phyloP scores from a whole-genome alignment of 306 rosid species.

The Cicer bijugum region DNA sequence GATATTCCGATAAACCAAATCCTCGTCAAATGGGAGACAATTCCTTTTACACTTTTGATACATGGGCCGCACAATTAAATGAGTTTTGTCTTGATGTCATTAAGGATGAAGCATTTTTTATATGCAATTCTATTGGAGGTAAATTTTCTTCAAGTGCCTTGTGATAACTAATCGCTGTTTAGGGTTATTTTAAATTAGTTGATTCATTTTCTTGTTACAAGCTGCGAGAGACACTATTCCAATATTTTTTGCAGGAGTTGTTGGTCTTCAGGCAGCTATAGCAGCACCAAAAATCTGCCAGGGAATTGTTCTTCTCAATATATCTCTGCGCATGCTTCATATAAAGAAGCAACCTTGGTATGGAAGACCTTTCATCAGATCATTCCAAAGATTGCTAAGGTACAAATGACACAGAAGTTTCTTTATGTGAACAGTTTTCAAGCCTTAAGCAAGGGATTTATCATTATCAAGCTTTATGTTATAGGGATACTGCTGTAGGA shows the following conservation, averaged over 20 bases:
- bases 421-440: constrained; percentile 42
- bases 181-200: not conserved
- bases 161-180: not conserved
- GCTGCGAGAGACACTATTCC: not conserved
- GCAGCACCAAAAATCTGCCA: constrained; percentile 70
- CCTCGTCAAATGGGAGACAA: constrained; percentile 67
- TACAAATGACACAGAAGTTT: constrained; percentile 40
- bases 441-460: constrained; percentile 38
- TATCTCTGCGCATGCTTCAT: constrained; percentile 93
- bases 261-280: constrained; percentile 96
- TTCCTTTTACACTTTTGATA: constrained; percentile 81
- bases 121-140: constrained; percentile 99
- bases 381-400: constrained; percentile 90
- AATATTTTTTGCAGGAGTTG: constrained; percentile 61
- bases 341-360: constrained; percentile 95
- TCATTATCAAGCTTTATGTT: constrained; percentile 40
- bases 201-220: constrained; percentile 7
- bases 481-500: constrained; percentile 82
- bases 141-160: constrained; percentile 26
- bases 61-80: constrained; percentile 90
- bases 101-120: constrained; percentile 76
- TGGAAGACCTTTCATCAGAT: constrained; percentile 76
- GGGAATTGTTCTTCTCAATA: constrained; percentile 78
- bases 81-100: constrained; percentile 77
- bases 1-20: constrained; percentile 93